phyloP scores from a whole-genome alignment of 164 flowering plant genomes.

The Macadamia integrifolia region DNA sequence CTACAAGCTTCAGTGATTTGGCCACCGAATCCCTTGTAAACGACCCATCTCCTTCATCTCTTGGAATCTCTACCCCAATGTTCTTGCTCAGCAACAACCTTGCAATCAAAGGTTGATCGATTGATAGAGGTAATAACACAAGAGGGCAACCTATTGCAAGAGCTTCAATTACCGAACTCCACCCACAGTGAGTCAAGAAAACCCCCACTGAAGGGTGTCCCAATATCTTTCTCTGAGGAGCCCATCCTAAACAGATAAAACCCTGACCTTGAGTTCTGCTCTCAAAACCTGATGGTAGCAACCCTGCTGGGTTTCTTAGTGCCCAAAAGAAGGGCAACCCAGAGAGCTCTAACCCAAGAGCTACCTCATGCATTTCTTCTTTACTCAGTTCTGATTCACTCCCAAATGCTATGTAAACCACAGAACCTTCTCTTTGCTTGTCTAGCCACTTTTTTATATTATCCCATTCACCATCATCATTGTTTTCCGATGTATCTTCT shows the following conservation, averaged over 20 bases:
- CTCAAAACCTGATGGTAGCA: slow-evolving; percentile 34
- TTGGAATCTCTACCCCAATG: slow-evolving; percentile 41
- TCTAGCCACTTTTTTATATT: slow-evolving; percentile 19
- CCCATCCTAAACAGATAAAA: slow-evolving; percentile 41
- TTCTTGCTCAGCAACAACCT: slow-evolving; percentile 39
- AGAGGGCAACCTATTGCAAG: slow-evolving; percentile 34
- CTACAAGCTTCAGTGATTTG: slow-evolving; percentile 25
- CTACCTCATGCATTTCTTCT: slow-evolving; percentile 33
- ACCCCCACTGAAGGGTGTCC: slow-evolving; percentile 46
- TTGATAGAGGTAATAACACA: slow-evolving; percentile 37
- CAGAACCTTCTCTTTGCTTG: slow-evolving; percentile 19
- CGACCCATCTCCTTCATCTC: slow-evolving; percentile 39
- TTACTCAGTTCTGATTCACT: slow-evolving; percentile 36
- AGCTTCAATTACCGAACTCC: slow-evolving; percentile 53
- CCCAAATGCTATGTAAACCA: slow-evolving; percentile 53
- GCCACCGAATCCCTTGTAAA: slow-evolving; percentile 45
- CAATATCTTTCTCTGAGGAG: slow-evolving; percentile 46
- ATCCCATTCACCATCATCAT: slow-evolving; percentile 21
- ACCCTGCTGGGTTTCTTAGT: slow-evolving; percentile 20
- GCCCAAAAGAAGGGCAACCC: slow-evolving; percentile 54
- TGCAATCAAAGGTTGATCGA: slow-evolving; percentile 47
- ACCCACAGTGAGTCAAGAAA: slow-evolving; percentile 62
- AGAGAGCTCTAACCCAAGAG: slow-evolving; percentile 49
- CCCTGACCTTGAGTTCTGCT: slow-evolving; percentile 31
- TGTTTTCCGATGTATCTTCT: not conserved